These are phyloP conservation scores for Beauveria bassiana DNA, from an alignment of 2,329 filamentous ascomycete species.

Conservation along the genomic window DNA sequence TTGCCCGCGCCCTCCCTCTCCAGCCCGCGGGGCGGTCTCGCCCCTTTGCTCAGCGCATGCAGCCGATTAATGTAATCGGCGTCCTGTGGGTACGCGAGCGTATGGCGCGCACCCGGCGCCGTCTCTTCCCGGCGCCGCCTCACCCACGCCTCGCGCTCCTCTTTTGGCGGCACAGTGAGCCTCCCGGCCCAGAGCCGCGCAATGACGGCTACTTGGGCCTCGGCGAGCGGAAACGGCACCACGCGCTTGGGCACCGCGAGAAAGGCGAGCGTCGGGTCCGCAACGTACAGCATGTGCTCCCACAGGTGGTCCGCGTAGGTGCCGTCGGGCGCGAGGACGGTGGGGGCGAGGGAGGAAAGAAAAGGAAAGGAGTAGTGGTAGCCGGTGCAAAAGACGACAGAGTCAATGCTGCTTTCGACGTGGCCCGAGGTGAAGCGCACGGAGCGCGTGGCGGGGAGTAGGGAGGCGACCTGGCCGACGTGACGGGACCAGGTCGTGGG, in stretches of 20 bases:
- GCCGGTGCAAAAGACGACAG: conserved; percentile 75
- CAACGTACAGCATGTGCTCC: conserved; percentile 60
- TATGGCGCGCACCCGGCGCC: conserved; percentile 31
- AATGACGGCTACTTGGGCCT: conserved; percentile 60
- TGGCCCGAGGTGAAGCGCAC: conserved; percentile 56
- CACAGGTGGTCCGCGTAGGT: conserved; percentile 60
- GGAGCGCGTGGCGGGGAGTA: conserved; percentile 34
- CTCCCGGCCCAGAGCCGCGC: conserved; percentile 59
- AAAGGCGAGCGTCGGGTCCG: conserved; percentile 59
- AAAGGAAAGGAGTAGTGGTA: conserved; percentile 82
- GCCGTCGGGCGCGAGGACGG: conserved; percentile 52
- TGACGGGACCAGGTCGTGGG: conserved; percentile 24
- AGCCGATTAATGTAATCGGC: conserved; percentile 53
- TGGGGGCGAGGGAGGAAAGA: conserved; percentile 33
- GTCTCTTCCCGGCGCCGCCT: conserved; percentile 36
- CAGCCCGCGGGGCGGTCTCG: conserved; percentile 20
- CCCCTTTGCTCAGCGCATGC: conserved; percentile 38
- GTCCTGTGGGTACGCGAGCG: conserved; percentile 43
- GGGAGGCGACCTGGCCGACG: conserved; percentile 40
- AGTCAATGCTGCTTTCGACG: conserved; percentile 58
- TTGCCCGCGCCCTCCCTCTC: conserved; percentile 31
- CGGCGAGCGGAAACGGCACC: conserved; percentile 63
- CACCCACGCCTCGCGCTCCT: conserved; percentile 58
- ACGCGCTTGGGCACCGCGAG: conserved; percentile 58
- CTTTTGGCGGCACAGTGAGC: conserved; percentile 43